Percentiles rank a stretch among this genome's conserved stretches.
These are phyloP conservation scores for Eucalyptus caleyi DNA, from an alignment of 345 rosid genomes.

Conservation along the genomic window DNA sequence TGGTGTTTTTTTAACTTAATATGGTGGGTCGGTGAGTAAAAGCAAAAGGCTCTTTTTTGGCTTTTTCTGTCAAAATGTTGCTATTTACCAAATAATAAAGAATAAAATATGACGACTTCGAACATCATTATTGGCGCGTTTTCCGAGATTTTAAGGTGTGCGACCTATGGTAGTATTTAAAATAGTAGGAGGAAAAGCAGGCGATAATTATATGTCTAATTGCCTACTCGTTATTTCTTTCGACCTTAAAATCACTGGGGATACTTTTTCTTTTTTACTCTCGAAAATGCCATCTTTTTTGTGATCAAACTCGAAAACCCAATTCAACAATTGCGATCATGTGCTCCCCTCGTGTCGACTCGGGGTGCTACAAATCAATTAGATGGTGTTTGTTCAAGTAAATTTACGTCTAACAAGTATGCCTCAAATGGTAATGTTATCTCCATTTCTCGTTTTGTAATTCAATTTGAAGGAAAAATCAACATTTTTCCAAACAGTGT, in stretches of 20 bases:
- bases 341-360: neutral
- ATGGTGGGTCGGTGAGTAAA: accelerated
- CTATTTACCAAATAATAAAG: neutral
- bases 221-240: neutral
- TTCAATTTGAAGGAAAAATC: neutral
- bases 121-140: no score
- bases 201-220: neutral
- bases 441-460: neutral
- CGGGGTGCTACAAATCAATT: neutral
- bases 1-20: accelerated
- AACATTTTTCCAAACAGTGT: neutral
- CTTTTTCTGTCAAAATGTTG: accelerated
- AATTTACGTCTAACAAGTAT: neutral
- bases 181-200: neutral
- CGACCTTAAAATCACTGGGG: accelerated
- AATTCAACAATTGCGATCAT: neutral
- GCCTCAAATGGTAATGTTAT: neutral
- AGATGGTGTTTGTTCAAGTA: neutral
- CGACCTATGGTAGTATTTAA: neutral
- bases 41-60: neutral
- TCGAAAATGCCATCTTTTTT: no score
- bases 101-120: neutral
- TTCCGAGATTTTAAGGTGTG: neutral
- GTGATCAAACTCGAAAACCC: neutral
- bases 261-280: neutral